These are phyloP conservation scores for Plectosphaerella cucumerina DNA, from an alignment of 2,329 filamentous ascomycete genomes.

Conservation along the genomic window DNA sequence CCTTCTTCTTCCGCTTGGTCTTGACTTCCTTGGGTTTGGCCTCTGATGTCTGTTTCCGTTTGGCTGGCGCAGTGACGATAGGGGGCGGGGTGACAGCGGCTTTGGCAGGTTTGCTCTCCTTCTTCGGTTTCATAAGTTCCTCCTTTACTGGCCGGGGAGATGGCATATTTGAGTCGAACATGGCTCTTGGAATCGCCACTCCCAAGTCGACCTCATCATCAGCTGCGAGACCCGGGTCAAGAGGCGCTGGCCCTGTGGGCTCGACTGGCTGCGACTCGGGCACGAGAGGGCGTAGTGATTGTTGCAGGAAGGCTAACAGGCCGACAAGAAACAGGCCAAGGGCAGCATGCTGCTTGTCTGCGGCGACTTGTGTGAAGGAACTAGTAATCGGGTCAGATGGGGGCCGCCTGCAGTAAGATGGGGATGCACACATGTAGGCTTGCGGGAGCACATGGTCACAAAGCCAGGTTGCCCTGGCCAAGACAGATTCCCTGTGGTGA, in stretches of 20 bases:
- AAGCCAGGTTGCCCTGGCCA: constrained; percentile 22
- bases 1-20: constrained; percentile 38
- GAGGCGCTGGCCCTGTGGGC: no score
- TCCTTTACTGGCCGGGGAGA: no score
- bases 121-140: no score
- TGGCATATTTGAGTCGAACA: no score
- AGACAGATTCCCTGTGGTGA: background rate
- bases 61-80: background rate
- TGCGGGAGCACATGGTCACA: constrained; percentile 23
- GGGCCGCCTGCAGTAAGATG: background rate
- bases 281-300: no score
- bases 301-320: constrained; percentile 41
- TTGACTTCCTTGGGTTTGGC: constrained; percentile 30
- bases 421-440: constrained; percentile 28
- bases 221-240: no score
- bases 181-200: no score
- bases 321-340: constrained; percentile 67
- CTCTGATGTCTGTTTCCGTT: background rate
- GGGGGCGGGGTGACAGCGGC: background rate
- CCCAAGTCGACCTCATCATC: no score
- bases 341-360: constrained; percentile 68
- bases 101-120: no score
- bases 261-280: no score
- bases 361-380: constrained; percentile 64
- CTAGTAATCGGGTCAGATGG: constrained; percentile 23